Evolutionary conservation across 164 flowering plant species (phyloP).

Genomic region (Malania oleifera): DNA sequence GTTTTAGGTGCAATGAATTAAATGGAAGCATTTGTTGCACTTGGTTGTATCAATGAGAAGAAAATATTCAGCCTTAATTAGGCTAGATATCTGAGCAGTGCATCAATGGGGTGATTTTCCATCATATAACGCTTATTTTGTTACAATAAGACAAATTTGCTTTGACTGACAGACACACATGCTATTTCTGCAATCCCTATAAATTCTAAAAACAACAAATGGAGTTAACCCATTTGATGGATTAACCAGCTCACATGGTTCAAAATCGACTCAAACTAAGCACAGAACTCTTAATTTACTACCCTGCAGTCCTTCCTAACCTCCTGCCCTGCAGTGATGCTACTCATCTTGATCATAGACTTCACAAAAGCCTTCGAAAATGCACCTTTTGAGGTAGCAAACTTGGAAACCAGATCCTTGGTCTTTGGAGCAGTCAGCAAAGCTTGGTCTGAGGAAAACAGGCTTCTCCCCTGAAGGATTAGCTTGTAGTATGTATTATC

Average conservation of each 20-base stretch:
- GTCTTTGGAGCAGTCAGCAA: constrained; percentile 35
- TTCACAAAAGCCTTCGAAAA: constrained; percentile 38
- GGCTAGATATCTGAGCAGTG: too few species aligned
- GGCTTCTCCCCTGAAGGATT: constrained; percentile 34
- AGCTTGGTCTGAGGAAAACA: constrained; percentile 51
- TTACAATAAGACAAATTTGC: not conserved
- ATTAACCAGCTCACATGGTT: not conserved
- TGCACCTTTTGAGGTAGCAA: constrained; percentile 32
- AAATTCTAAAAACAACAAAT: not conserved
- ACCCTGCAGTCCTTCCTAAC: constrained; percentile 43
- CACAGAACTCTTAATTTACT: constrained; percentile 23
- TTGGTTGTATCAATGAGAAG: too few species aligned
- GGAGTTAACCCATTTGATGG: constrained; percentile 1
- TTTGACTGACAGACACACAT: not conserved
- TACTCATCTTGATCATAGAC: constrained; percentile 55
- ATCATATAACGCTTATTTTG: too few species aligned
- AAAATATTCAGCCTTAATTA: too few species aligned
- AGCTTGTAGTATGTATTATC: constrained; percentile 49
- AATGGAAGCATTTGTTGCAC: too few species aligned
- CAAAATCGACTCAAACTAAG: not conserved
- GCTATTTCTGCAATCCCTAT: not conserved
- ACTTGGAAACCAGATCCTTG: constrained; percentile 33
- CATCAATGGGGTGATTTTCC: too few species aligned
- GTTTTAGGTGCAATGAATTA: not conserved
- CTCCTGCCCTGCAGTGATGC: constrained; percentile 52